Base-by-base conservation (phyloP, 345 rosid species). In the Mangifera indica region DNA sequence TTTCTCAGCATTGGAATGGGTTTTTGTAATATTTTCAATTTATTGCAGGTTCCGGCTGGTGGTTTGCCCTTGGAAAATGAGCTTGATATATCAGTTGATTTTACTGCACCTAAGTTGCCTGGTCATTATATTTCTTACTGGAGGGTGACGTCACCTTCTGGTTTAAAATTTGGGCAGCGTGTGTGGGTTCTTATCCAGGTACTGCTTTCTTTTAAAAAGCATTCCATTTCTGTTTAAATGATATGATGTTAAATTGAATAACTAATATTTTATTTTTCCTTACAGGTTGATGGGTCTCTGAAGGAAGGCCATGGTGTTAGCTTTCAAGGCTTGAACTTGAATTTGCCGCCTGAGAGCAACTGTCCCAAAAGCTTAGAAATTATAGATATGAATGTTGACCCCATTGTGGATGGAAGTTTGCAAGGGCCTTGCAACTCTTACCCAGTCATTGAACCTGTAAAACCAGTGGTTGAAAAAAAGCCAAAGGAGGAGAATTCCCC, bases 181-280 rank as follows among this genome's bases (percentile, higher is more conserved):
- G 86, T 95, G 71, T 93, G 98, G 99, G 98, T 91, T 81, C 85
- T 86, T 58, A 87, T 95, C 51, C 87, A 86, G 86, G 99, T 95
- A 77, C 22, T 60, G 49, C 45, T 51, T 67, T 60, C 55, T 2
- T 44, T 54, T 71, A 4, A 18, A 13, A n/a, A 40, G 21, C 7
- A 0, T 52, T 58, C 62, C 10, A 22, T 62, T 42, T 69, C 66
- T 57, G 55, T 13, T 37, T 10, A 7, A 53, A 59, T 3, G 7
- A 29, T 46, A 18, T 64, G 66, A 26, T 66, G 34, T 66, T 72
- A 54, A 26, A 51, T 45, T 10, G 34, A 34, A 10, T 69, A 14
- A 24, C 54, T 25, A 57, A 24, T 49, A 67, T 26, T 25, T 32
- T 40, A 17, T 59, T 71, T 42, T 18, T 37, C 26, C 17, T 58